Percentiles rank a stretch among this genome's conserved stretches.
These are phyloP conservation scores for Eragrostis curvula DNA, from an alignment of 176 grass and related monocot genomes.

Conservation along the genomic window DNA sequence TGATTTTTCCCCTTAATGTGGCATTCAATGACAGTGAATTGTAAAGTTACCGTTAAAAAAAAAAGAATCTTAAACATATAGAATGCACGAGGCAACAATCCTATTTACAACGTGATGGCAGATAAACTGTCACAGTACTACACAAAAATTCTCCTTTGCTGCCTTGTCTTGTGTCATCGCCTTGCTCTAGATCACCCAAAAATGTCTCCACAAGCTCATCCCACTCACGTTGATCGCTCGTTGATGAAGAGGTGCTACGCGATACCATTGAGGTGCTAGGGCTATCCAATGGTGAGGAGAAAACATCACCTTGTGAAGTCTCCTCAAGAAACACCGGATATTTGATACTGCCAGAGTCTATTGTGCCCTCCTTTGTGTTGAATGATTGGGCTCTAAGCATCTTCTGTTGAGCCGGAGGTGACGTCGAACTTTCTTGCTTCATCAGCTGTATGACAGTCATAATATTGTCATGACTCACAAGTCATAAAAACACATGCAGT, in stretches of 20 bases:
- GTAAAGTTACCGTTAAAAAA: neutral
- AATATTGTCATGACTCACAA: neutral
- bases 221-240: slow-evolving; percentile 6
- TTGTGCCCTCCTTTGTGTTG: neutral
- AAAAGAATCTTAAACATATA: neutral
- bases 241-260: neutral
- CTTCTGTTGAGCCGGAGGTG: slow-evolving; percentile 23
- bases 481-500: too few relatives aligned
- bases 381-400: slow-evolving; percentile 14
- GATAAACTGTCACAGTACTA: neutral
- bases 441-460: slow-evolving; percentile 18
- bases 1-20: neutral
- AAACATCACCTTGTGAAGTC: neutral
- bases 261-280: neutral
- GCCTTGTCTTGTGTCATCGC: neutral
- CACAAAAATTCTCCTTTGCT: neutral
- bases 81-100: neutral
- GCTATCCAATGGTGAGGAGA: neutral
- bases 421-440: slow-evolving; percentile 27
- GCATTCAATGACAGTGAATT: neutral
- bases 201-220: slow-evolving; percentile 21
- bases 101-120: slow-evolving; percentile 23
- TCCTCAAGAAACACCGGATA: neutral
- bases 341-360: neutral
- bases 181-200: neutral